Evolutionary conservation across 371 early-diverging fungal species (phyloP).

Genomic region (Lichtheimia ramosa): DNA sequence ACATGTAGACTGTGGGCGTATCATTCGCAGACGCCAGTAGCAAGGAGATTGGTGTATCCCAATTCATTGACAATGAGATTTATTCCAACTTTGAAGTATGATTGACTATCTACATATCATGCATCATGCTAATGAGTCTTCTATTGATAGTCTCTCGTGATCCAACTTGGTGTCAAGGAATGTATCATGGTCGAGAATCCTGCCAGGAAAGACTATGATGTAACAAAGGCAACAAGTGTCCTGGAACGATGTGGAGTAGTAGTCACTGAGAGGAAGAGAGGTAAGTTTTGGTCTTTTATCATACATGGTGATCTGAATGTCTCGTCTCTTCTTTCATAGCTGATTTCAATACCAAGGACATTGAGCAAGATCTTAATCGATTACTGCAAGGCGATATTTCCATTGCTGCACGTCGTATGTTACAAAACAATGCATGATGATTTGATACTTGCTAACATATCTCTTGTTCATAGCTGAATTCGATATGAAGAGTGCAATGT

Average conservation of each 20-base stretch:
- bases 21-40: slow-evolving; percentile 87
- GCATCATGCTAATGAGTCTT: no score
- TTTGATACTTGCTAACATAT: no score
- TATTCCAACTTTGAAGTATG: slow-evolving; percentile 87
- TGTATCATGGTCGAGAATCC: slow-evolving; percentile 73
- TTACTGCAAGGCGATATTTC: slow-evolving; percentile 72
- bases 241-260: slow-evolving; percentile 78
- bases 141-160: slow-evolving; percentile 66
- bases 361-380: slow-evolving; percentile 86
- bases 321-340: slow-evolving; percentile 21
- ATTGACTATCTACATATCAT: no score
- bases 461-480: slow-evolving; percentile 64
- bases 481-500: slow-evolving; percentile 79
- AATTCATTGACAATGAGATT: slow-evolving; percentile 91
- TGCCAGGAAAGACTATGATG: slow-evolving; percentile 63
- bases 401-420: slow-evolving; percentile 66
- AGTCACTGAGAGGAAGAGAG: slow-evolving; percentile 63
- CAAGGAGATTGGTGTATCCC: slow-evolving; percentile 75
- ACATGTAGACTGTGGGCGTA: slow-evolving; percentile 74
- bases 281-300: slow-evolving; percentile 16
- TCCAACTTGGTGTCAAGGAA: slow-evolving; percentile 92
- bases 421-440: no score
- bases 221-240: slow-evolving; percentile 64
- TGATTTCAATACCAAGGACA: slow-evolving; percentile 70
- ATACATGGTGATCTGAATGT: neutral